Evolutionary conservation across 73 alveolate genomes (phyloP), one percentile per base, ranked within the genome.

Genomic region (Blepharisma stoltei): DNA sequence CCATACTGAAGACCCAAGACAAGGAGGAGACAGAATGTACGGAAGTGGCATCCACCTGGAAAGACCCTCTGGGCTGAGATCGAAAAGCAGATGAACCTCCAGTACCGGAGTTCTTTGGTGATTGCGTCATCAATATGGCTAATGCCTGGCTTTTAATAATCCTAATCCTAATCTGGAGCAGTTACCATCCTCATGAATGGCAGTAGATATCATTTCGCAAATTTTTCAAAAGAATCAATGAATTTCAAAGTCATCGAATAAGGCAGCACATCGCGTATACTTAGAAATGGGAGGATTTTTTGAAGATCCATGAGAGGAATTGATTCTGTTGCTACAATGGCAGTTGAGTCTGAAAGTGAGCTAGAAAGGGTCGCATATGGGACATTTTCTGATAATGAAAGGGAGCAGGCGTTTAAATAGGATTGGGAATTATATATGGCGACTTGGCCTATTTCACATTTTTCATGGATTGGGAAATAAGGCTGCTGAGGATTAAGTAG

Each of bases 151-250:
- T n/a, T n/a, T n/a, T n/a, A n/a, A n/a, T n/a, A n/a, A n/a, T n/a
- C n/a, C n/a, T n/a, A n/a, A n/a, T n/a, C n/a, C n/a, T n/a, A n/a
- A n/a, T n/a, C n/a, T n/a, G n/a, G n/a, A n/a, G 6, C 43, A 6
- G 14, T 1, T 0, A 60, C 73, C 14, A 60, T 60, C 23, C 73
- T n/a, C 18, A 60, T 60, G 47, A 60, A 60, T 18, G 73, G 73
- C 2, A 60, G 14, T 14, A 60, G 4, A 60, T 14, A 60, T 8
- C 14, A 60, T 38, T 25, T n/a, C 1, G 46, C 14, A 5, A 60
- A 60, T 60, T 60, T 60, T 60, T 60, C 73, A 60, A 60, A 60
- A 38, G 48, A 18, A 25, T 60, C 23, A 60, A 60, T 25, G 4
- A 60, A 60, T 8, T 14, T 25, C 11, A 38, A 38, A 9, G 14